phyloP scores from a whole-genome alignment of 345 rosid genomes.

The Ailanthus altissimus region DNA sequence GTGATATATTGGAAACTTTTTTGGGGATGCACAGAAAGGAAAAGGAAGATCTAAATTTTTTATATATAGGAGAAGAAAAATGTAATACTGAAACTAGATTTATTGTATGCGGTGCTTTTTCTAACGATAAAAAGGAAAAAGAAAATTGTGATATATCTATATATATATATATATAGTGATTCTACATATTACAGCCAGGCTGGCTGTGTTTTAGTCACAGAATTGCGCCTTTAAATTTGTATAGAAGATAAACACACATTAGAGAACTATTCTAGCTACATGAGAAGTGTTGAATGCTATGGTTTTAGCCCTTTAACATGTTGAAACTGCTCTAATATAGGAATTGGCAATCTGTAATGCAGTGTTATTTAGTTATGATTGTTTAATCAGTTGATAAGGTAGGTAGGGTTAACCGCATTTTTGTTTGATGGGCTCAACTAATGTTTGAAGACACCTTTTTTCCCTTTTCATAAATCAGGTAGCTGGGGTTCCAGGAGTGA shows the following conservation, averaged over 20 bases:
- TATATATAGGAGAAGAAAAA: neutral
- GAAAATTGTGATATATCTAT: no score
- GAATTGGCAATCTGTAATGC: neutral
- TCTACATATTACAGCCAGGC: neutral
- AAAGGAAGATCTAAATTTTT: neutral
- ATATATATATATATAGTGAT: no score
- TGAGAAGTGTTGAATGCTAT: neutral
- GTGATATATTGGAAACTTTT: neutral
- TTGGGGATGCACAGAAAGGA: neutral
- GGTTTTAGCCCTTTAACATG: neutral
- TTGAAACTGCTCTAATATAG: neutral
- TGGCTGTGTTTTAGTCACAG: neutral
- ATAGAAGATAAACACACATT: neutral
- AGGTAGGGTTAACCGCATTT: neutral
- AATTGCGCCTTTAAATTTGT: neutral
- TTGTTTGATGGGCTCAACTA: neutral
- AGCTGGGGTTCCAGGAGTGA: slow-evolving; percentile 98
- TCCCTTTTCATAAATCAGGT: slow-evolving; percentile 43
- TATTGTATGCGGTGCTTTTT: neutral
- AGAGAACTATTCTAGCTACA: neutral
- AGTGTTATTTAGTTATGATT: neutral
- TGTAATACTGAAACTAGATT: neutral
- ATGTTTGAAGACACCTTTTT: neutral
- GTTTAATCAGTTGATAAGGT: neutral
- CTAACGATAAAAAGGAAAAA: no score